Evolutionary conservation across 2,329 filamentous ascomycete species (phyloP), one percentile per base, ranked within the genome.

Genomic region (Chaetomiaceae sp.): DNA sequence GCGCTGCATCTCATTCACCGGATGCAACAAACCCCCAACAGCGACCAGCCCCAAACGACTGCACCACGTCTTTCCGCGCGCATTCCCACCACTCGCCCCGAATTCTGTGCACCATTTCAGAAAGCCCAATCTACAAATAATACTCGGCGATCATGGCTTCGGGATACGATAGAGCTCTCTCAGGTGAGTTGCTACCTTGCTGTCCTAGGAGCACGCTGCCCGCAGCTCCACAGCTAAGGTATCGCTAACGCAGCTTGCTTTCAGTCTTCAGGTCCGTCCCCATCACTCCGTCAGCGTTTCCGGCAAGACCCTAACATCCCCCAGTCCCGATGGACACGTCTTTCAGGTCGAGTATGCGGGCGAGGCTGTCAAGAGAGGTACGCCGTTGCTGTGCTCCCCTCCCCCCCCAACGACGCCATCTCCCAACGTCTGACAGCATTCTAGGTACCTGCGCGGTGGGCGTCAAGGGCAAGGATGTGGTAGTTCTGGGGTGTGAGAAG

Each of bases 261-360:
- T 61, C 65, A 95, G 91, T 96, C 71, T 96, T 96, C 75, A 90
- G 86, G 86, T 89, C 75, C 62, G 75, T 71, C 62, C 48, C 57
- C 41, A 29, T 33, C 43, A 29, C 44, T 27, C 13, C 36, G 25
- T 2, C 20, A 8, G 10, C 20, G 16, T 16, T 3, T 33, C 37
- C 6, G 8, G 14, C 21, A 7, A 33, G 7, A 2, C 60, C 64
- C 76, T 84, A 72, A 86, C 69, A 34, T n/a, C 20, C 13, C 33
- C 44, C 68, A 97, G 92, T 82, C 94, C 94, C 67, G 94, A 99
- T 76, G 94, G 94, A 74, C 94, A 99, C 78, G 94, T 99, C 67
- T 99, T 99, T 77, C 94, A 99, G 75, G 94, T 99, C 67, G 94
- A 99, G 81, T 99, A 99, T 82, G 94, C 94, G 52, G 87, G 95